phyloP scores from a whole-genome alignment of 768 basidiomycete genomes.

The Panaeolus papilionaceus region DNA sequence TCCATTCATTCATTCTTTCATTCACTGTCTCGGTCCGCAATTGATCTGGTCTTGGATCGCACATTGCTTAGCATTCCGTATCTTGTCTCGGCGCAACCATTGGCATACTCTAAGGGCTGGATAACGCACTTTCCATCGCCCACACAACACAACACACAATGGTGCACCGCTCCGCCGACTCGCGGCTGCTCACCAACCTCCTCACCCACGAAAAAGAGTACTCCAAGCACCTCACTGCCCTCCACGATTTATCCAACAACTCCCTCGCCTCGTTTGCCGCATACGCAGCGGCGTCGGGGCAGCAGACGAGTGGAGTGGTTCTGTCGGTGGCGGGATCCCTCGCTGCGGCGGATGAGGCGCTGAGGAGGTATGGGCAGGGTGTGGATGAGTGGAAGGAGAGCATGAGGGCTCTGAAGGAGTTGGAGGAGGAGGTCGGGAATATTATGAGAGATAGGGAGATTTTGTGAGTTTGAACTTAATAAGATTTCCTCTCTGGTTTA shows the following conservation, averaged over 20 bases:
- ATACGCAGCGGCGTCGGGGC: slow-evolving; percentile 72
- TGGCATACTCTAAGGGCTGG: too few species aligned
- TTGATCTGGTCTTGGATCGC: neutral
- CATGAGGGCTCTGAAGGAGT: slow-evolving; percentile 61
- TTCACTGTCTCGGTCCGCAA: neutral
- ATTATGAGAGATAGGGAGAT: slow-evolving; percentile 82
- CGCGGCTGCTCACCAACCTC: slow-evolving; percentile 72
- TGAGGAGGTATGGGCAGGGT: slow-evolving; percentile 61
- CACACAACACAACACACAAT: slow-evolving; percentile 37
- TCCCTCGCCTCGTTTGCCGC: slow-evolving; percentile 73
- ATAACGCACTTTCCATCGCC: neutral
- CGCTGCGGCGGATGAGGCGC: slow-evolving; percentile 70
- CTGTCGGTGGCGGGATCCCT: slow-evolving; percentile 63
- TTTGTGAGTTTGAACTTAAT: slow-evolving; percentile 53
- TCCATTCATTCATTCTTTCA: neutral
- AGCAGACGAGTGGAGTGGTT: slow-evolving; percentile 59
- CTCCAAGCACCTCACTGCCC: slow-evolving; percentile 58
- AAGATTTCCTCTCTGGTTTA: neutral
- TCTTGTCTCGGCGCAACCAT: neutral
- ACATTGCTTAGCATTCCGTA: too few species aligned
- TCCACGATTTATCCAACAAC: slow-evolving; percentile 64
- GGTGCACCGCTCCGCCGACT: slow-evolving; percentile 79
- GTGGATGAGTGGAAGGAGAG: slow-evolving; percentile 72
- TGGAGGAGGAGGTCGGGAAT: slow-evolving; percentile 77
- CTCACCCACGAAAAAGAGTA: slow-evolving; percentile 77